These are phyloP conservation scores for Rhodosporidiobolus odoratus DNA, from an alignment of 768 basidiomycete species.

Conservation along the genomic window DNA sequence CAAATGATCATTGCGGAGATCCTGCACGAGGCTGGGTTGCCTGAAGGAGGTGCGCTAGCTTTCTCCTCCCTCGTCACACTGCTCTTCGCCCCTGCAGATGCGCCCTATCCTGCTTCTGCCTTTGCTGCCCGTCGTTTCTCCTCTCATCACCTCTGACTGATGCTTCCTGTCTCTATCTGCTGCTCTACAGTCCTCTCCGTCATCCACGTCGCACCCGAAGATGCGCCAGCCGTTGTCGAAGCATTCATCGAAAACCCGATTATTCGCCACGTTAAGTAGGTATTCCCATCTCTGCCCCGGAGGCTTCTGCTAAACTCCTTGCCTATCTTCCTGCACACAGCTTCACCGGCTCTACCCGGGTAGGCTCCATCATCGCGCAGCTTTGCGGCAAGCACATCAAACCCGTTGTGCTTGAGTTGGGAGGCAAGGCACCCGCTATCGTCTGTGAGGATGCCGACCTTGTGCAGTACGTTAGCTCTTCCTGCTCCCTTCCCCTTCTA, in stretches of 20 bases:
- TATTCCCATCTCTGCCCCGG: not conserved
- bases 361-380: slow-evolving; percentile 46
- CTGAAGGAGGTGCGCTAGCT: slow-evolving; percentile 38
- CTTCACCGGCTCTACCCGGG: slow-evolving; percentile 46
- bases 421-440: slow-evolving; percentile 48
- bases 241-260: slow-evolving; percentile 40
- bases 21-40: slow-evolving; percentile 48
- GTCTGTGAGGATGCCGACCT: slow-evolving; percentile 48
- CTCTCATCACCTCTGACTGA: too few species aligned
- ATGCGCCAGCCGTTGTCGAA: slow-evolving; percentile 42
- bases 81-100: not conserved
- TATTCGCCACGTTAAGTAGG: slow-evolving; percentile 40
- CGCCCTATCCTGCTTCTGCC: too few species aligned
- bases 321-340: slow-evolving; percentile 26
- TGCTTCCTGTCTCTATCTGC: not conserved
- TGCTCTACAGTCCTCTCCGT: slow-evolving; percentile 44
- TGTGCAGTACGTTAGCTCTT: slow-evolving; percentile 16
- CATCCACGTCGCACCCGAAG: slow-evolving; percentile 42
- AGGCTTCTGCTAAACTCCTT: not conserved
- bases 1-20: slow-evolving; percentile 46
- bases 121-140: too few species aligned
- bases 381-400: slow-evolving; percentile 48
- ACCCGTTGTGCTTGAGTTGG: slow-evolving; percentile 44
- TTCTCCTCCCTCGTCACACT: not conserved
- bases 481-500: too few species aligned